Base-by-base conservation (phyloP, 2,329 filamentous ascomycete genomes). In the Dothistroma septosporum region DNA sequence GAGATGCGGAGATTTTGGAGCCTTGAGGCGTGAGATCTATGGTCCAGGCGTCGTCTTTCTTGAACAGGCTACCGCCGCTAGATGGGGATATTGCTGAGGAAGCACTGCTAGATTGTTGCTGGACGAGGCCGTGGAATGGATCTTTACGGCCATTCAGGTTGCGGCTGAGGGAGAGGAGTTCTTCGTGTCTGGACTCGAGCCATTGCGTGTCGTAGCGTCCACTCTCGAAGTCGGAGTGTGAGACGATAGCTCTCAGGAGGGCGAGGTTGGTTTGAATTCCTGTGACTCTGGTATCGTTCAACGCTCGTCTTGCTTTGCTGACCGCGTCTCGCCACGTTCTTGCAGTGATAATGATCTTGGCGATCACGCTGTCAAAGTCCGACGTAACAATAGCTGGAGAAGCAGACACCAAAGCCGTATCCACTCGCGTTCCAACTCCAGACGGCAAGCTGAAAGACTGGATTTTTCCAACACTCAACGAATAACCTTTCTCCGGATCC, bases 391-490 rank as follows among this genome's bases (percentile, higher is more conserved):
- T 70, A 0, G 78, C 73, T 0, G 76, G 70, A 1, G 74, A 72
- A 0, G 74, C 72, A 11, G 71, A 70, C n/a, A 78, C 73, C 1
- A 86, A 71, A 63, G 84, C 79, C 0, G 82, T 85, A 62, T 86
- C 84, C 2, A 86, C 76, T 21, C 84, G 73, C 12, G 85, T 75
- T 0, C 85, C 85, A 62, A 85, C 82, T 1, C 85, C 85, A 1
- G 73, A 75, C 0, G 85, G 85, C 2, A 86, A 80, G 8, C 75
- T 73, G 52, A 85, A 83, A 0, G 78, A 76, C 0, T 76, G 78
- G 16, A 87, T 80, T 59, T 84, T 85, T 37, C 85, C 85, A 52
- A 87, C 83, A 35, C 83, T 85, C 2, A 87, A 73, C 0, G 83
- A 77, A 73, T 83, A 87, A 54, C 80, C 75, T 46, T 75, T 78